Percentiles rank a stretch among this genome's conserved stretches.
Conservation (phyloP, 202 grass and related monocot species). For the Saccharum hybrid region DNA sequence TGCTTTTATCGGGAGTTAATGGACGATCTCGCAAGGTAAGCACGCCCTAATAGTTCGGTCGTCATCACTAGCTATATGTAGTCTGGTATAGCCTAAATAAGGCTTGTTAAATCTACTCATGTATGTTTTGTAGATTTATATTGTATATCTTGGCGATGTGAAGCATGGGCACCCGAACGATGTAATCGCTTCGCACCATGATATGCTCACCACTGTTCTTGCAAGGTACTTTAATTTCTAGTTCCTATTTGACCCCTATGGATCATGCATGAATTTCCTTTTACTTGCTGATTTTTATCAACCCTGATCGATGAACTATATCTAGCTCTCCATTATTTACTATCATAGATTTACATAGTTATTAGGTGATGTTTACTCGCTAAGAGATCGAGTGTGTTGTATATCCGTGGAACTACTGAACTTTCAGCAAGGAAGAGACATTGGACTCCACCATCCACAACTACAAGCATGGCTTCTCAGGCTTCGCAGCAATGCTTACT, state of each 20-base stretch:
- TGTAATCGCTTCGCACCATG: slow-evolving; percentile 38
- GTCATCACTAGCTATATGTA: too few relatives aligned
- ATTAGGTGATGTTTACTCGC: too few relatives aligned
- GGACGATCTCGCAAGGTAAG: neutral
- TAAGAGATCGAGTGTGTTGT: neutral
- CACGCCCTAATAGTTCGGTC: neutral
- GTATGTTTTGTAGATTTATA: slow-evolving; percentile 19
- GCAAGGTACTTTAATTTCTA: neutral
- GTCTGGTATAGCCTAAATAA: neutral
- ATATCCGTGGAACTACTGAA: neutral
- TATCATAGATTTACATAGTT: neutral
- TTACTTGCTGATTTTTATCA: neutral
- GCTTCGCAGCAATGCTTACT: slow-evolving; percentile 48
- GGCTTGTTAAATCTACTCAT: too few relatives aligned
- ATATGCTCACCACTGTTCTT: neutral
- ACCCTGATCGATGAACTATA: neutral
- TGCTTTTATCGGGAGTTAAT: neutral
- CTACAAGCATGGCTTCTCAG: slow-evolving; percentile 49
- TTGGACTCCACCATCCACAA: slow-evolving; percentile 20
- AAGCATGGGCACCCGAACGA: slow-evolving; percentile 34
- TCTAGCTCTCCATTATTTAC: neutral
- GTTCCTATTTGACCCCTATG: neutral
- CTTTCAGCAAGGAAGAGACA: slow-evolving; percentile 39
- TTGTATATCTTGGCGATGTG: slow-evolving; percentile 29
- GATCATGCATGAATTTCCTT: neutral